Evolutionary conservation across 2,329 filamentous ascomycete genomes (phyloP).

Genomic region (Colletotrichum melonis): DNA sequence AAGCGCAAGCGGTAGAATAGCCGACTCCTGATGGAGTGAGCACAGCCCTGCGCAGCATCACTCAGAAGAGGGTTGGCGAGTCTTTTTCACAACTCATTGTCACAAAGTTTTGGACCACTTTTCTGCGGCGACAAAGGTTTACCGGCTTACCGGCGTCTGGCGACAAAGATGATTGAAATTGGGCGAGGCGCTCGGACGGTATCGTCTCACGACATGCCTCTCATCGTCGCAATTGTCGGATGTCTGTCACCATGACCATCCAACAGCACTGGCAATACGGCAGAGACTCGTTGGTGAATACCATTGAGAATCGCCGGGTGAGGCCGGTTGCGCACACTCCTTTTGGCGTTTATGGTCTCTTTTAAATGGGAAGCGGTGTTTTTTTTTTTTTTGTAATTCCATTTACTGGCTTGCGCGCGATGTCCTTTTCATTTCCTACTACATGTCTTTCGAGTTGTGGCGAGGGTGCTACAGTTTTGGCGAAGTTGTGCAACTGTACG

Average conservation of each 20-base stretch:
- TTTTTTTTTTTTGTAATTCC: conserved; percentile 10
- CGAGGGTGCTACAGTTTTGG: conserved; percentile 20
- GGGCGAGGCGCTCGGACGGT: not conserved
- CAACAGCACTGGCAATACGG: conserved; percentile 25
- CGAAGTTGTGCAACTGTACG: conserved; percentile 34
- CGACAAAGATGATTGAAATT: not conserved
- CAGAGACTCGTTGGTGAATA: not conserved
- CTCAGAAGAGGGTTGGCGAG: not conserved
- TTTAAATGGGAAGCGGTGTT: conserved; percentile 33
- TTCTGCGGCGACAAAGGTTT: conserved; percentile 14
- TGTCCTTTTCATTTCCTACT: conserved; percentile 7
- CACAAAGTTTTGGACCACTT: conserved; percentile 3
- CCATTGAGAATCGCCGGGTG: conserved; percentile 31
- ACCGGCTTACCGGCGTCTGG: conserved; percentile 15
- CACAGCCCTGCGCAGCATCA: not conserved
- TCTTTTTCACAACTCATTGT: not conserved
- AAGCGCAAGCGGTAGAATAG: conserved; percentile 68
- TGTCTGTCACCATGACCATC: conserved; percentile 22
- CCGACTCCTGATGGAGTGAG: not conserved
- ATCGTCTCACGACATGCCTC: not conserved
- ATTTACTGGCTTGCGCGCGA: conserved; percentile 17
- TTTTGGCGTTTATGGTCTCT: conserved; percentile 33
- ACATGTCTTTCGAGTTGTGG: conserved; percentile 6
- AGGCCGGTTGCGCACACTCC: conserved; percentile 34
- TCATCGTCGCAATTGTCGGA: not conserved